Evolutionary conservation across 2,329 filamentous ascomycete species (phyloP), one percentile per base, ranked within the genome.

Genomic region (Aspergillus melleus): DNA sequence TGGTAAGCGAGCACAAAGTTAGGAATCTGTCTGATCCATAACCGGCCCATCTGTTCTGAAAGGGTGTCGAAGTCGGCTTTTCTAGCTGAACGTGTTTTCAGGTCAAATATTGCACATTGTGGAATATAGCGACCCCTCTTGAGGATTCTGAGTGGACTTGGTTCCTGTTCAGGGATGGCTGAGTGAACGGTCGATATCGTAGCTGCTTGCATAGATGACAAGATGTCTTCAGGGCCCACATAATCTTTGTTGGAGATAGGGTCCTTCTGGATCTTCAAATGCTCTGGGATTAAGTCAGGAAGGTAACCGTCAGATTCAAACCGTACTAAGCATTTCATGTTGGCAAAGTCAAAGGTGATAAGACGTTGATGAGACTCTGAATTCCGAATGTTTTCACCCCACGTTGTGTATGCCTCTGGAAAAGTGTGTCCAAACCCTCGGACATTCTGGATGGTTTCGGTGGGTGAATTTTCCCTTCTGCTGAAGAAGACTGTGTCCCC

Each of bases 361-460:
- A 90, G 67, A 1, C 88, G 79, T 67, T 91, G 87, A 61, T 91
- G 86, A 0, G 85, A 86, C 1, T 73, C 74, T 0, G 87, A 90
- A 0, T 79, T 77, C 50, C 77, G 79, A 0, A 86, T 11, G 10
- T 84, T 82, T 87, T 88, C n/a, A n/a, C n/a, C n/a, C n/a, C n/a
- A 90, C 0, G 79, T 84, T 0, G 88, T 91, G 66, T 90, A 87
- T 1, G 79, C 79, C 52, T 90, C 86, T 0, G 86, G 86, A 64
- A 91, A 91, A 0, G 84, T 81, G 64, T 90, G 87, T 0, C 88
- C 88, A 64, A 80, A 90, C 0, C 88, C 89, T 16, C 66, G 65
- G 0, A 90, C 74, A n/a, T 78, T 78, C 0, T 74, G 64, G 6
- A 90, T 86, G 0, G 78, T 68, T 64, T 88, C 85, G 0, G 71